Conservation (phyloP, 2,329 filamentous ascomycete species). For the Penicillium crustosum region DNA sequence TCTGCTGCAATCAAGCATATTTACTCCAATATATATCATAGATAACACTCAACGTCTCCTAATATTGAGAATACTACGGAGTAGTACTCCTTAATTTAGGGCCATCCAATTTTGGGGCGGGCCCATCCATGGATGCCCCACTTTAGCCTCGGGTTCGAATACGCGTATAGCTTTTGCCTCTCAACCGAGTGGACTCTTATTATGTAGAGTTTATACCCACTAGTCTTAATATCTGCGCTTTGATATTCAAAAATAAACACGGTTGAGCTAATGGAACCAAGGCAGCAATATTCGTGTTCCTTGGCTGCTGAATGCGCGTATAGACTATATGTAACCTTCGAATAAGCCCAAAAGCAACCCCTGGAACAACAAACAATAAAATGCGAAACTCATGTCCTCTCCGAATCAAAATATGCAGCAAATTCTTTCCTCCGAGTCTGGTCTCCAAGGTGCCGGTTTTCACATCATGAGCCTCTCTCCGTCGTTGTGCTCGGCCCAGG, state of each 20-base stretch:
- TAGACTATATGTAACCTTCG: not conserved
- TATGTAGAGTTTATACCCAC: not conserved
- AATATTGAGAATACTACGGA: not conserved
- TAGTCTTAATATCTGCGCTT: not conserved
- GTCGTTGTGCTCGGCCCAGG: not conserved
- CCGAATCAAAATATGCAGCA: not conserved
- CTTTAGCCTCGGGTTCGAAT: too few species aligned
- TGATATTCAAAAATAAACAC: too few species aligned
- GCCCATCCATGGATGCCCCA: too few species aligned
- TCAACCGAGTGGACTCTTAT: too few species aligned
- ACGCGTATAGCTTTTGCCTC: not conserved
- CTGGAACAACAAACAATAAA: too few species aligned
- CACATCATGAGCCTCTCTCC: not conserved
- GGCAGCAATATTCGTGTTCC: not conserved
- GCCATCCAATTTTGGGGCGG: too few species aligned
- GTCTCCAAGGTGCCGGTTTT: not conserved
- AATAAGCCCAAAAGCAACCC: too few species aligned
- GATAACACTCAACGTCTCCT: not conserved
- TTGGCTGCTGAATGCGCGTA: not conserved
- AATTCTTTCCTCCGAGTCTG: not conserved
- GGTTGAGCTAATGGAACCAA: not conserved
- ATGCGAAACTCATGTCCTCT: not conserved
- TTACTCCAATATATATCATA: not conserved
- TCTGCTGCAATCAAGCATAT: not conserved
- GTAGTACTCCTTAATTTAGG: not conserved